Percentiles rank a stretch among this genome's conserved stretches.
phyloP scores from a whole-genome alignment of 1,284 basidiomycete genomes.

The Leccinum solheimii region DNA sequence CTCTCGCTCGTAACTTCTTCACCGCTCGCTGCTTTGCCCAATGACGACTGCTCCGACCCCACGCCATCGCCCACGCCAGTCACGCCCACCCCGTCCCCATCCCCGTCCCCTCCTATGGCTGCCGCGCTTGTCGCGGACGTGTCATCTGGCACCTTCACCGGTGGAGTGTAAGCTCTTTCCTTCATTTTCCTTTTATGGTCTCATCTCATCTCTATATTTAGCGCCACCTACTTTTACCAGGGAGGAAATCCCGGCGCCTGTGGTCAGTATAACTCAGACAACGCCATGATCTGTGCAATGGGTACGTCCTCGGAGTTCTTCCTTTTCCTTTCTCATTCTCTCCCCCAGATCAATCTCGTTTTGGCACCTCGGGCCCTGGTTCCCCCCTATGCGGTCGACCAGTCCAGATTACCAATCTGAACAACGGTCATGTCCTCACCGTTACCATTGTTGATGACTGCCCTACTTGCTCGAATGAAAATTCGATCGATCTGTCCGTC shows the following conservation, averaged over 20 bases:
- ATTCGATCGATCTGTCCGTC: slow-evolving; percentile 82
- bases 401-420: slow-evolving; percentile 63
- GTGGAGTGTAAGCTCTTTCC: slow-evolving; percentile 49
- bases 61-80: too few species aligned
- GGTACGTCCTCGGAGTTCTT: slow-evolving; percentile 38
- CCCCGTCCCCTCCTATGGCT: not conserved
- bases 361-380: slow-evolving; percentile 46
- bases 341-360: slow-evolving; percentile 46
- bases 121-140: slow-evolving; percentile 9
- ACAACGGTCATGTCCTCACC: slow-evolving; percentile 56
- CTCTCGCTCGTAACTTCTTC: slow-evolving; percentile 42
- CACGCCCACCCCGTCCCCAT: not conserved
- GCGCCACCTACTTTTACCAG: slow-evolving; percentile 76
- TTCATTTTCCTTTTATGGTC: not conserved
- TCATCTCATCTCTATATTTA: slow-evolving; percentile 26
- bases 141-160: slow-evolving; percentile 21
- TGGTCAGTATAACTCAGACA: slow-evolving; percentile 65
- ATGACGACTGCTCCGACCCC: not conserved
- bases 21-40: slow-evolving; percentile 35
- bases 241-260: slow-evolving; percentile 72
- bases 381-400: slow-evolving; percentile 66
- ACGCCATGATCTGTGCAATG: slow-evolving; percentile 70
- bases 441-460: slow-evolving; percentile 79
- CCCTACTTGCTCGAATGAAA: slow-evolving; percentile 69
- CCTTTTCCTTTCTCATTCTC: slow-evolving; percentile 10